phyloP scores from a whole-genome alignment of 805 yeast genomes.

The Wickerhamomyces ciferrii region DNA sequence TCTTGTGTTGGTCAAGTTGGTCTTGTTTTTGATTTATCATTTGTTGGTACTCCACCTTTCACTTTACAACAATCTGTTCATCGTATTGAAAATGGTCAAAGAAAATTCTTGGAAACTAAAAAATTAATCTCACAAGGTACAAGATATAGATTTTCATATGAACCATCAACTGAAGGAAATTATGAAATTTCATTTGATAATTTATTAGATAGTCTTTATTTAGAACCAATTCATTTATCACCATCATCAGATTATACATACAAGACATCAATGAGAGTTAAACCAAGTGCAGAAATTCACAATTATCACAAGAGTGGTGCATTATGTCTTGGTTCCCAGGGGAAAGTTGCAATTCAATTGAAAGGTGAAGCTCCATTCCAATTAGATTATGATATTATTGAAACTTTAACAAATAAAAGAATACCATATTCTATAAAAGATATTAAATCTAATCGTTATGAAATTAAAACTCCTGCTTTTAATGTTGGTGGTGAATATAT shows the following conservation, averaged over 20 bases:
- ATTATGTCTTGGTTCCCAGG: constrained; percentile 43
- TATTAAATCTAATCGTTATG: constrained; percentile 30
- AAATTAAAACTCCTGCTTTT: constrained; percentile 51
- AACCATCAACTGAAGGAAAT: constrained; percentile 77
- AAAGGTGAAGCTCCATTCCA: constrained; percentile 80
- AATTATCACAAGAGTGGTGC: constrained; percentile 9
- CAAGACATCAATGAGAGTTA: constrained; percentile 65
- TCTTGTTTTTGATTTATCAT: constrained; percentile 59
- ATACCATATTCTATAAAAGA: constrained; percentile 35
- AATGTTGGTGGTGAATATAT: constrained; percentile 69
- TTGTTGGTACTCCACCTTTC: constrained; percentile 82
- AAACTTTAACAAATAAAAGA: constrained; percentile 45
- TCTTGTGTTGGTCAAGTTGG: constrained; percentile 93
- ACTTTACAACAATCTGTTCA: constrained; percentile 57
- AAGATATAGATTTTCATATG: constrained; percentile 56
- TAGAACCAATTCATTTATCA: constrained; percentile 28
- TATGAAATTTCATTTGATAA: constrained; percentile 68
- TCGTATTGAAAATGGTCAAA: constrained; percentile 35
- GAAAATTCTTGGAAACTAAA: constrained; percentile 29
- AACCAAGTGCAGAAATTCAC: constrained; percentile 44
- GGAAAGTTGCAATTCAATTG: constrained; percentile 49
- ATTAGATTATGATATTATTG: constrained; percentile 63
- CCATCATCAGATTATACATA: constrained; percentile 45
- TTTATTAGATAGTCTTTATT: constrained; percentile 61
- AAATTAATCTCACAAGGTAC: constrained; percentile 33